Percentiles rank a stretch among this genome's conserved stretches.
Evolutionary conservation across 495 filamentous ascomycete species (phyloP).

Genomic region (Aspergillus coremiiformis): DNA sequence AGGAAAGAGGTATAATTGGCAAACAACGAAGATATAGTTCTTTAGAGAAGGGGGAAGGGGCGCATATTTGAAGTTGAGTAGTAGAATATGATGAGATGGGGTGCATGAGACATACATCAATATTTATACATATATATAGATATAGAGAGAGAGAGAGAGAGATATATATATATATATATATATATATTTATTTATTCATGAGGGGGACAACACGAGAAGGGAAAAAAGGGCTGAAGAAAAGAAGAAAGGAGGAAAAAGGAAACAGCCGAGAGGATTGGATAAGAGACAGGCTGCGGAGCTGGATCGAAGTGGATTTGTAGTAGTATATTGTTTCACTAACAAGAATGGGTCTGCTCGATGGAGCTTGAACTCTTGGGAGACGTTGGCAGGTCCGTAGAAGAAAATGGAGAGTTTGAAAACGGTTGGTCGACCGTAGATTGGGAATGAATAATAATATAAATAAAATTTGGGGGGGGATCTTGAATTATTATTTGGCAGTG

Average conservation of each 20-base stretch:
- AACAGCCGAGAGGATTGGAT: neutral
- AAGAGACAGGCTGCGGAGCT: constrained; percentile 8
- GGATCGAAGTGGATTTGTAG: constrained; percentile 4
- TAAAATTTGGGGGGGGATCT: neutral
- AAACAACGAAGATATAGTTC: constrained; percentile 2
- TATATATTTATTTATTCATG: too few relatives aligned
- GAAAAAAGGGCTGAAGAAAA: constrained; percentile 9
- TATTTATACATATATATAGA: too few relatives aligned
- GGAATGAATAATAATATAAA: neutral
- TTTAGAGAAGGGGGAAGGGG: constrained; percentile 12
- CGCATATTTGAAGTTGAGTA: constrained; percentile 23
- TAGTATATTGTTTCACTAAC: constrained; percentile 4
- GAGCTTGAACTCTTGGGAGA: neutral
- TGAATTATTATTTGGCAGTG: neutral
- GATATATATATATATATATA: too few relatives aligned
- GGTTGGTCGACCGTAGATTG: neutral
- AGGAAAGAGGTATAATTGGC: constrained; percentile 5
- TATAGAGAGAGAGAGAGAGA: too few relatives aligned
- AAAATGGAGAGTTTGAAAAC: neutral
- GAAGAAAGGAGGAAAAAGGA: neutral
- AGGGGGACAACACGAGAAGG: constrained; percentile 4
- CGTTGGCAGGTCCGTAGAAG: constrained; percentile 1
- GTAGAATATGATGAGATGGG: constrained; percentile 12
- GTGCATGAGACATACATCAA: constrained; percentile 28
- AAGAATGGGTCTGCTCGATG: constrained; percentile 5